Base-by-base conservation (phyloP, 179 eudicot species). In the Beta lomatogona region DNA sequence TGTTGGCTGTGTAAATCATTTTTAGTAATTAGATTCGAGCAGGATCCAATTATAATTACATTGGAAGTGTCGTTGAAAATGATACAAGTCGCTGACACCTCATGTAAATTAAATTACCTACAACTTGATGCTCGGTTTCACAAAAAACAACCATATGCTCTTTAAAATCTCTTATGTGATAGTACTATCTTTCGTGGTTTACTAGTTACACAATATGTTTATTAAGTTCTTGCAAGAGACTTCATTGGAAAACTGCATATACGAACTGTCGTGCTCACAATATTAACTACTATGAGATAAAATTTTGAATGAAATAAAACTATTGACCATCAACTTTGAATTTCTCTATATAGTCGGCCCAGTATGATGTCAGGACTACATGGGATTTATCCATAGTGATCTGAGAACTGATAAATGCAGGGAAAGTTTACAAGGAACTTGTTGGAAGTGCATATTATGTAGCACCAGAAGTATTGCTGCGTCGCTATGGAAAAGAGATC, bases 391-490 rank as follows among this genome's bases (percentile, higher is more conserved):
- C 18, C 14, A 13, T n/a, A 71, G n/a, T 72, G 48, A 61, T 4
- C 16, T 4, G 36, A 3, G 11, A 31, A 58, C 48, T 64, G 15
- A 22, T 63, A 46, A 14, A 60, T 87, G 70, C 91, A 93, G 97
- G 91, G 46, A 91, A 86, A 72, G 72, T 82, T 4, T 91, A 93
- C 77, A 88, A 21, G 80, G 90, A 88, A 45, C 75, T 91, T 16
- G 97, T 93, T 36, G 97, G 97, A 74, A 93, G 94, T 83, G 93
- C 94, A 28, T 93, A 93, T 73, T 93, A 93, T 82, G 90, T 93
- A n/a, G 93, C 97, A 2, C 97, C 97, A 12, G 97, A 93, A 73
- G 97, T 93, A 22, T 77, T 91, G 84, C 68, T 80, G 28, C 88
- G 91, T 15, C 80, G 63, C n/a, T 93, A 91, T 76, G 93, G 97